Conservation (phyloP, 176 grass and related monocot genomes). For the Oryza glumipatula region DNA sequence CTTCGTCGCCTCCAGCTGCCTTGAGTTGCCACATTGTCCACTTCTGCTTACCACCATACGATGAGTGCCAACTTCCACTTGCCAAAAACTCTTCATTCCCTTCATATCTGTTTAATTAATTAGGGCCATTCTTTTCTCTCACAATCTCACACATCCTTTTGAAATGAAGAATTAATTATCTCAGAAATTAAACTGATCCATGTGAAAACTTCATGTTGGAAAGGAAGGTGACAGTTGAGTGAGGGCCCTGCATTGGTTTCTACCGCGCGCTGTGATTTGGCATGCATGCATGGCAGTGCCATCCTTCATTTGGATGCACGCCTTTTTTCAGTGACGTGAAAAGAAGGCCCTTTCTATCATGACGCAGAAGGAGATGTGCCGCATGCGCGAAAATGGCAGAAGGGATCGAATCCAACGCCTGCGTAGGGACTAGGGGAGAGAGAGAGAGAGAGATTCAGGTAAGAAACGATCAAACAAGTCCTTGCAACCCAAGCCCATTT, state of each 20-base stretch:
- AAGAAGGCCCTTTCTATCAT: not conserved
- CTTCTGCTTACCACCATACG: not conserved
- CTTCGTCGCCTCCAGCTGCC: constrained; percentile 6
- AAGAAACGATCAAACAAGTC: not conserved
- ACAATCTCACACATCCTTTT: too few relatives aligned
- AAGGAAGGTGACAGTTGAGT: not conserved
- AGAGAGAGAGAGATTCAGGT: not conserved
- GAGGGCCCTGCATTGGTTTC: not conserved
- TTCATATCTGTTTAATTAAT: too few relatives aligned
- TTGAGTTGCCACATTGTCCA: not conserved
- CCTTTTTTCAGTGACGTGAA: not conserved
- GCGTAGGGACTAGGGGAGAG: too few relatives aligned
- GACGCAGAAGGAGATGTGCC: not conserved
- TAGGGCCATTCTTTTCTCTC: too few relatives aligned
- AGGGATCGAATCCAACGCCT: not conserved
- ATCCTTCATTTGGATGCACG: not conserved
- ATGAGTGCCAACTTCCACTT: not conserved
- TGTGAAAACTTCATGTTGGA: too few relatives aligned
- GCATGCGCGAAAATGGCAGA: not conserved
- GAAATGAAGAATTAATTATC: too few relatives aligned
- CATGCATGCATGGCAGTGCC: too few relatives aligned
- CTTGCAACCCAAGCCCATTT: not conserved
- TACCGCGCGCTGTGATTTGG: too few relatives aligned
- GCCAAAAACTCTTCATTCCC: not conserved
- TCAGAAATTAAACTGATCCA: too few relatives aligned